Base-by-base conservation (phyloP, 2,329 filamentous ascomycete genomes). In the Aspergillus tubingensis region DNA sequence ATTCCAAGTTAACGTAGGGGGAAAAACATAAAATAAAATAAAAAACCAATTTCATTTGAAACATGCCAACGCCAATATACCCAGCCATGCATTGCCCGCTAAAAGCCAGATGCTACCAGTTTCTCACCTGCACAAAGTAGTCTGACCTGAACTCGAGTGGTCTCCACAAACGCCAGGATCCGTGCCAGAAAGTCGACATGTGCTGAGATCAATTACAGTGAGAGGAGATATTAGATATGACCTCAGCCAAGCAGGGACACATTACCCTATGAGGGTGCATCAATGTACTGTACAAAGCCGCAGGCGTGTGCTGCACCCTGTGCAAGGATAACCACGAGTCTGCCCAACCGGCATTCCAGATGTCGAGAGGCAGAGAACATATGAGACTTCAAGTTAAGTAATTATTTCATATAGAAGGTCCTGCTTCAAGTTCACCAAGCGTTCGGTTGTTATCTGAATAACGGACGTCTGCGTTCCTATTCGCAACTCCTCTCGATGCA, bases 381-480 rank as follows among this genome's bases (percentile, higher is more conserved):
- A 44, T 13, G 43, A 25, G 10, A 27, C 25, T 19, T 54, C 19
- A 54, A 21, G 23, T 25, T 25, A 25, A 25, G 23, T 25, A 13
- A 47, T 47, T 25, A 4, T 41, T 11, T 68, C 51, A 68, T 48
- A 38, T 27, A 49, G 47, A 13, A 30, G 61, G 54, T 10, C 67
- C 68, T 27, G 69, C 66, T 49, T 71, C 69, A 27, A 68, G 59
- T 48, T 70, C 66, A 17, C 60, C 56, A 43, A 62, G 66, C 8
- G 67, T 67, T 53, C 59, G 64, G 15, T 43, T 48, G 21, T 62
- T 58, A 27, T 39, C 27, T 32, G 50, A 49, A 10, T 5, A 47
- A 10, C 49, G 38, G 23, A 36, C 41, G 5, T 27, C 41, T 19
- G 23, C 8, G 15, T 23, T 30, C 15, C 17, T 23, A 8, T 8